phyloP scores from a whole-genome alignment of 1,139 yeast genomes.

The Protomyces arabidopsidicola region DNA sequence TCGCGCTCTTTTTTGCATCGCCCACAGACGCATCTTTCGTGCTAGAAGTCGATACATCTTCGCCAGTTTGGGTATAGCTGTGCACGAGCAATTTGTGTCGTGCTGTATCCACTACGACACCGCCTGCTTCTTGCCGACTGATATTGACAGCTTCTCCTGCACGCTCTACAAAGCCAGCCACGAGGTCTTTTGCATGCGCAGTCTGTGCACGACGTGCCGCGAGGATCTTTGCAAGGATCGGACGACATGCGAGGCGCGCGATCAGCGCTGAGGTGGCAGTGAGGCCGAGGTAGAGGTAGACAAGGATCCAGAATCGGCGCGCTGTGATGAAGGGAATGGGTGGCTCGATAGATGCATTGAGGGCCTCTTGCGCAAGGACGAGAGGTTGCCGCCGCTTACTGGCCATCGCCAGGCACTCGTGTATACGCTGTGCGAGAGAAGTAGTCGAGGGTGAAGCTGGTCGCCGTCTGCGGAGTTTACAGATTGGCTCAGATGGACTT shows the following conservation, averaged over 20 bases:
- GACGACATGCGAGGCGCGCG: slow-evolving; percentile 9
- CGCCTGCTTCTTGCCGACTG: background rate
- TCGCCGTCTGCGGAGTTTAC: too few species aligned
- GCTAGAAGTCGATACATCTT: background rate
- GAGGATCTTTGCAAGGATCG: background rate
- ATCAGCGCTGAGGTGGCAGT: slow-evolving; percentile 7
- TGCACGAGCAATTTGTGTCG: slow-evolving; percentile 16
- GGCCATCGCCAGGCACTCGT: background rate
- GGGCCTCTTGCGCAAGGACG: background rate
- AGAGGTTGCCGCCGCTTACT: background rate
- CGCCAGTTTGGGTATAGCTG: slow-evolving; percentile 32
- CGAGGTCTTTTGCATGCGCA: background rate
- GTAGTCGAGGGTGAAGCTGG: too few species aligned
- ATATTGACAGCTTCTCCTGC: background rate
- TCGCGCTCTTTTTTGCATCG: background rate
- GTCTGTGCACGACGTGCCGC: slow-evolving; percentile 7
- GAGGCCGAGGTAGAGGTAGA: slow-evolving; percentile 14
- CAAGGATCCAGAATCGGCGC: slow-evolving; percentile 25
- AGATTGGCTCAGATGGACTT: too few species aligned
- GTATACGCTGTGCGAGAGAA: too few species aligned
- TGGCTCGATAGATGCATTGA: background rate
- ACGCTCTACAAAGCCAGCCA: background rate
- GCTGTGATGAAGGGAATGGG: slow-evolving; percentile 24
- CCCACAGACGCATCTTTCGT: background rate
- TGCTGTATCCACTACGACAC: slow-evolving; percentile 19